These are phyloP conservation scores for Monosporascus sp. DNA, from an alignment of 2,329 filamentous ascomycete species.

Conservation along the genomic window DNA sequence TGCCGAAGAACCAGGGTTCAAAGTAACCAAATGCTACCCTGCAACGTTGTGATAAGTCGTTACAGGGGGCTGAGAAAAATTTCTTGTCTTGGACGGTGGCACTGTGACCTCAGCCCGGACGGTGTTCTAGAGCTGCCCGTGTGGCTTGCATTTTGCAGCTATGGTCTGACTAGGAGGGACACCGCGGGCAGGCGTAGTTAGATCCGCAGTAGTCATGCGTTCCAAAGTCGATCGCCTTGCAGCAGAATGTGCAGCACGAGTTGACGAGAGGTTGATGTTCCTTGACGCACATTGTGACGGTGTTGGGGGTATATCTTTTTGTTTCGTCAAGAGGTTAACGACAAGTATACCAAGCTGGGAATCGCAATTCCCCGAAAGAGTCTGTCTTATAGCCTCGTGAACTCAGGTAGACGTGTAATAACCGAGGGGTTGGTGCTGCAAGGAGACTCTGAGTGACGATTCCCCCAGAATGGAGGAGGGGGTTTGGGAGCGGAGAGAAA, in stretches of 20 bases:
- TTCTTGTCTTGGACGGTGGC: constrained; percentile 13
- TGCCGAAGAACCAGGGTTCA: not conserved
- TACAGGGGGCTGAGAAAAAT: not conserved
- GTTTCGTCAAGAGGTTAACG: not conserved
- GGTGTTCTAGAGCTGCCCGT: constrained; percentile 20
- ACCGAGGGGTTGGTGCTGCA: no score
- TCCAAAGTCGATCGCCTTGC: constrained; percentile 44
- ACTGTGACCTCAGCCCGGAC: constrained; percentile 8
- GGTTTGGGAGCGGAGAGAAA: not conserved
- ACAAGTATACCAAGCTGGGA: no score
- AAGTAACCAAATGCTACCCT: not conserved
- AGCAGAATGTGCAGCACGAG: constrained; percentile 48
- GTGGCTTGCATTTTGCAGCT: constrained; percentile 19
- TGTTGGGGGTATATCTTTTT: not conserved
- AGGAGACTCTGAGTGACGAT: no score
- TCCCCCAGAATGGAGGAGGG: no score
- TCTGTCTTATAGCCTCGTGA: not conserved
- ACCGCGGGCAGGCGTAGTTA: constrained; percentile 37
- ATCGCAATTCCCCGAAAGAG: not conserved
- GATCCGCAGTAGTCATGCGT: constrained; percentile 45
- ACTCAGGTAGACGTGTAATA: not conserved
- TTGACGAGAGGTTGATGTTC: constrained; percentile 40
- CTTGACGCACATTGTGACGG: constrained; percentile 36
- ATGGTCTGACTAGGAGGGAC: constrained; percentile 21
- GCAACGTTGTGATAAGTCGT: not conserved